Conservation (phyloP, 2,329 filamentous ascomycete species). For the Apiospora pterosperma region DNA sequence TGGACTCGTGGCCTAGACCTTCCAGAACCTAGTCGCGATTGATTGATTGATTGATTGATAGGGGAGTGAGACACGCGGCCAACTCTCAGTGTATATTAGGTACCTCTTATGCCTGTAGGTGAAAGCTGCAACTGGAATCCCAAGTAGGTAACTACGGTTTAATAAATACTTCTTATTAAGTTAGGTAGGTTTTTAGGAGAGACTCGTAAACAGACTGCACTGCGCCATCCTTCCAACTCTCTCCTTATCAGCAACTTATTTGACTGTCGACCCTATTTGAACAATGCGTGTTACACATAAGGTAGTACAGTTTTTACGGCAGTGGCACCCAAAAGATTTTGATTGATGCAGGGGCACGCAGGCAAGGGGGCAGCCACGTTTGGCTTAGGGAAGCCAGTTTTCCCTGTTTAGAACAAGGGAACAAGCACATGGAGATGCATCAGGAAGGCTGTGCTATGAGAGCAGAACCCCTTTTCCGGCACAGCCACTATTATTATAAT, state of each 20-base stretch:
- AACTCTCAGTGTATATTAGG: no score
- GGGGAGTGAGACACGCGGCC: neutral
- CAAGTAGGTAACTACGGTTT: no score
- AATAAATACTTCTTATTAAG: no score
- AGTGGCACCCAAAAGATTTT: neutral
- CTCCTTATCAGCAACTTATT: neutral
- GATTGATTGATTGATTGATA: neutral
- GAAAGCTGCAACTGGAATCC: no score
- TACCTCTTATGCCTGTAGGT: no score
- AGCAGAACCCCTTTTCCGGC: neutral
- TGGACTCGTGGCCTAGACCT: constrained; percentile 3
- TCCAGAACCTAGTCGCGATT: neutral
- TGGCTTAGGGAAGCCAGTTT: neutral
- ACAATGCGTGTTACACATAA: neutral
- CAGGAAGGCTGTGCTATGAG: neutral
- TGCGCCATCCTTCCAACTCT: neutral
- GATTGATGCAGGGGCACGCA: neutral
- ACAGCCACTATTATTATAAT: no score
- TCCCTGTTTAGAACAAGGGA: neutral
- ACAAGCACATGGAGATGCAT: neutral
- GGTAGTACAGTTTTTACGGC: neutral
- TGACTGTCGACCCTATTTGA: neutral
- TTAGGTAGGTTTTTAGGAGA: neutral
- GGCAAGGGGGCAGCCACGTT: neutral
- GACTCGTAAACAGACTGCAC: neutral